Evolutionary conservation across 2,329 filamentous ascomycete species (phyloP).

Genomic region (Aspergillus ruber): DNA sequence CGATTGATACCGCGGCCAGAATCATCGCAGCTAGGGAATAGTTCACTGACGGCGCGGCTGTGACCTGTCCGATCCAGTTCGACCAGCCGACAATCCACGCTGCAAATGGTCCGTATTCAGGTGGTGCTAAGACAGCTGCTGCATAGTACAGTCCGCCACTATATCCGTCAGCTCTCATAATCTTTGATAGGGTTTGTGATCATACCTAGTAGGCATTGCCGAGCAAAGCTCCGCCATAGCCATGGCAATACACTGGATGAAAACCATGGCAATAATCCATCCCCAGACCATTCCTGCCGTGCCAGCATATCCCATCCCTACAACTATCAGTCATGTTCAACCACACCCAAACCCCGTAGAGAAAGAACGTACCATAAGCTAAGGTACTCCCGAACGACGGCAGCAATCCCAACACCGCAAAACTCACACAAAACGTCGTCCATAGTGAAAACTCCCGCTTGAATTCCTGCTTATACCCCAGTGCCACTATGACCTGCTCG

Average conservation of each 20-base stretch:
- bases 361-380: conserved; percentile 53
- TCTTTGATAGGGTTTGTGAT: not conserved
- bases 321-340: not conserved
- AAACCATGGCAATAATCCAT: conserved; percentile 66
- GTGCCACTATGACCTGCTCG: conserved; percentile 36
- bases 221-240: conserved; percentile 66
- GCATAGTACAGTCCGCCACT: conserved; percentile 68
- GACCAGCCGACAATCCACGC: conserved; percentile 66
- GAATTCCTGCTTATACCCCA: conserved; percentile 55
- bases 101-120: conserved; percentile 59
- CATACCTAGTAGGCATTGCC: conserved; percentile 61
- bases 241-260: conserved; percentile 64
- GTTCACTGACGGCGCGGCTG: conserved; percentile 60
- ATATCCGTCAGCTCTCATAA: not conserved
- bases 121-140: conserved; percentile 62
- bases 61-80: conserved; percentile 64
- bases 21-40: conserved; percentile 65
- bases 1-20: conserved; percentile 62
- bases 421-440: conserved; percentile 68
- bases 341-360: not conserved
- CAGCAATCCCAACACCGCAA: conserved; percentile 64
- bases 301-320: conserved; percentile 49
- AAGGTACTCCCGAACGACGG: conserved; percentile 67
- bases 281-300: conserved; percentile 67
- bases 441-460: conserved; percentile 67